Conservation (phyloP, 2,329 filamentous ascomycete genomes). For the Cladophialophora exuberans region DNA sequence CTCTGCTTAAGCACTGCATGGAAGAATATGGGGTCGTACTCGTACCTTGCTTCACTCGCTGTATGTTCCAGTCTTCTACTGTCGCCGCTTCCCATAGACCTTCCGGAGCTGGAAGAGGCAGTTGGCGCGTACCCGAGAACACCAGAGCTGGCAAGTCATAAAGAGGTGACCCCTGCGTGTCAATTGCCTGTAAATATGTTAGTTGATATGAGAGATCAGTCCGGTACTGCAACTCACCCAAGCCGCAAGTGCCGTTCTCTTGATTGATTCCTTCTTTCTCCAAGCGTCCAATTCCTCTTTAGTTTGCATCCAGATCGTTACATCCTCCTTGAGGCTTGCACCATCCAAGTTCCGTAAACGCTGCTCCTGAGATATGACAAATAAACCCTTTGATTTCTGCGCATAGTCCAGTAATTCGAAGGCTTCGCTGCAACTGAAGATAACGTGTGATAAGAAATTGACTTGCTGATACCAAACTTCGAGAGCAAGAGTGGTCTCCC, state of each 20-base stretch:
- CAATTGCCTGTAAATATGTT: background rate
- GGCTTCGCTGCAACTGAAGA: constrained; percentile 3
- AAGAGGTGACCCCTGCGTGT: constrained; percentile 1
- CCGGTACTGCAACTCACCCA: constrained; percentile 1
- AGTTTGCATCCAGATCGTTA: constrained; percentile 1
- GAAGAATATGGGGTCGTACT: background rate
- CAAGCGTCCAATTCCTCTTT: constrained; percentile 1
- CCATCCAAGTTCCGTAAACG: background rate
- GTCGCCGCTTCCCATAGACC: constrained; percentile 1
- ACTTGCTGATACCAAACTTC: constrained; percentile 10
- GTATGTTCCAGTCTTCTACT: background rate
- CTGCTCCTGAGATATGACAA: constrained; percentile 4
- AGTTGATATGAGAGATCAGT: background rate
- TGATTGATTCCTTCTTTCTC: background rate
- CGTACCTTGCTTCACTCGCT: constrained; percentile 4
- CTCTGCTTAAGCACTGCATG: background rate
- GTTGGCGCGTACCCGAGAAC: background rate
- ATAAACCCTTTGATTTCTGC: background rate
- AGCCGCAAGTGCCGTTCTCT: constrained; percentile 1
- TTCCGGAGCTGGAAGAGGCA: constrained; percentile 1
- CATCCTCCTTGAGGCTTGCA: background rate
- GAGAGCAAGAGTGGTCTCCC: background rate
- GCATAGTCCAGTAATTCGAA: constrained; percentile 4
- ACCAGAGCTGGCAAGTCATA: background rate
- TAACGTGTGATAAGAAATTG: constrained; percentile 2